Percentiles rank a stretch among this genome's conserved stretches.
Conservation (phyloP, 2,329 filamentous ascomycete species). For the Onygena corvina region DNA sequence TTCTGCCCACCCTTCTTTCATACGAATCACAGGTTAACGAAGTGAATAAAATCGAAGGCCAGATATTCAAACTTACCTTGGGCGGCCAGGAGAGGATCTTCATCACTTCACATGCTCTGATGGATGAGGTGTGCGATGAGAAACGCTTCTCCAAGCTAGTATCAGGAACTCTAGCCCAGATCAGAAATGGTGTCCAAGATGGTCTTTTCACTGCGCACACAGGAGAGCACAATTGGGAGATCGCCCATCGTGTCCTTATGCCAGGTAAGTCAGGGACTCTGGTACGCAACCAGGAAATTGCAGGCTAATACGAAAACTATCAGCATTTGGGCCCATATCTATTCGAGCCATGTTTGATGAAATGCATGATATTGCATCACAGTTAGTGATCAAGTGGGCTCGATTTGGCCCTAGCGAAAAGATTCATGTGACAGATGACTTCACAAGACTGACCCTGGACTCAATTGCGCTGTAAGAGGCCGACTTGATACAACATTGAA, state of each 20-base stretch:
- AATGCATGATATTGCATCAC: conserved; percentile 5
- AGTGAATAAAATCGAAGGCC: background rate
- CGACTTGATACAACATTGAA: no score
- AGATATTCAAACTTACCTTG: background rate
- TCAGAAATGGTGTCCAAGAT: background rate
- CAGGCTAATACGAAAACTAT: background rate
- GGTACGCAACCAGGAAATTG: background rate
- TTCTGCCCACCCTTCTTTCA: no score
- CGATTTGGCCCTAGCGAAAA: conserved; percentile 3
- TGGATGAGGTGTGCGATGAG: conserved; percentile 4
- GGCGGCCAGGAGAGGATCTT: conserved; percentile 1
- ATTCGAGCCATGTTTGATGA: conserved; percentile 4
- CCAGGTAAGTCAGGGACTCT: background rate
- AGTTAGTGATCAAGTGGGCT: conserved; percentile 2
- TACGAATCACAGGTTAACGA: background rate
- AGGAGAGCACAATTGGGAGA: conserved; percentile 4
- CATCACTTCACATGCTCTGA: conserved; percentile 1
- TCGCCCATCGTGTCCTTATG: conserved; percentile 4
- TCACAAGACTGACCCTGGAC: background rate
- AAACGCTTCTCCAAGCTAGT: conserved; percentile 2
- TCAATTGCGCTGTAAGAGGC: background rate
- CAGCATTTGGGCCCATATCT: background rate
- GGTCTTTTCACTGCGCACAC: conserved; percentile 1
- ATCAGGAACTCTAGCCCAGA: background rate
- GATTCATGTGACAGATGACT: conserved; percentile 2